These are phyloP conservation scores for Viola pubescens DNA, from an alignment of 441 rosid genomes.

Conservation along the genomic window DNA sequence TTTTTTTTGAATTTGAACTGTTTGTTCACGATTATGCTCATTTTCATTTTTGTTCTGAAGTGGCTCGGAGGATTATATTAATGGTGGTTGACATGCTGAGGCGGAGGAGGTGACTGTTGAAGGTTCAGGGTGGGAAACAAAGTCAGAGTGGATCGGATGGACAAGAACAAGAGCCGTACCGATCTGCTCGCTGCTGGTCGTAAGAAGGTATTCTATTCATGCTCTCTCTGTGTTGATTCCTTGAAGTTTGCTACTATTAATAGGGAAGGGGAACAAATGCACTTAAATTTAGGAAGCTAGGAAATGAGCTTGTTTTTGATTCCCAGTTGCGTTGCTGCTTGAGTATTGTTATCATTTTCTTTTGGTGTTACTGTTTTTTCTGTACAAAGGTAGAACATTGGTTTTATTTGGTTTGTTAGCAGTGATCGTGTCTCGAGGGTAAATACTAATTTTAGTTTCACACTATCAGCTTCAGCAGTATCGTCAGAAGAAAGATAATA, in stretches of 20 bases:
- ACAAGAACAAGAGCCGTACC: conserved; percentile 81
- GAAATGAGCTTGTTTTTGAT: neutral
- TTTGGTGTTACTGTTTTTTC: neutral
- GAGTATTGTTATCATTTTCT: no score
- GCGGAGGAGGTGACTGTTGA: conserved; percentile 24
- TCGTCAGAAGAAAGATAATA: conserved; percentile 88
- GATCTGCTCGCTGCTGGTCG: conserved; percentile 97
- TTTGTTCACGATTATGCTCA: neutral
- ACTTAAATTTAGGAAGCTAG: neutral
- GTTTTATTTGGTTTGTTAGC: conserved; percentile 6
- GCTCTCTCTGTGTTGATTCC: neutral
- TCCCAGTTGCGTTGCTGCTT: neutral
- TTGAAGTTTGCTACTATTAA: neutral
- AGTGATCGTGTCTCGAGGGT: no score
- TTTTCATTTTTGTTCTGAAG: conserved; percentile 13
- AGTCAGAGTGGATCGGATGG: conserved; percentile 56
- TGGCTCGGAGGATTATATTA: conserved; percentile 21
- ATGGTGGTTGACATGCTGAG: conserved; percentile 31
- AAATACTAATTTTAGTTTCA: conserved; percentile 7
- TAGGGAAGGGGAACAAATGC: neutral
- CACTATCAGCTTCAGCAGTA: conserved; percentile 88
- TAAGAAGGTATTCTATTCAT: conserved; percentile 52
- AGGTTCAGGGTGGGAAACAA: conserved; percentile 20
- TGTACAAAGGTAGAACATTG: neutral
- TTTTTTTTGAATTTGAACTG: neutral